Conservation (phyloP, 2,329 filamentous ascomycete species). For the Botrytis fabae region DNA sequence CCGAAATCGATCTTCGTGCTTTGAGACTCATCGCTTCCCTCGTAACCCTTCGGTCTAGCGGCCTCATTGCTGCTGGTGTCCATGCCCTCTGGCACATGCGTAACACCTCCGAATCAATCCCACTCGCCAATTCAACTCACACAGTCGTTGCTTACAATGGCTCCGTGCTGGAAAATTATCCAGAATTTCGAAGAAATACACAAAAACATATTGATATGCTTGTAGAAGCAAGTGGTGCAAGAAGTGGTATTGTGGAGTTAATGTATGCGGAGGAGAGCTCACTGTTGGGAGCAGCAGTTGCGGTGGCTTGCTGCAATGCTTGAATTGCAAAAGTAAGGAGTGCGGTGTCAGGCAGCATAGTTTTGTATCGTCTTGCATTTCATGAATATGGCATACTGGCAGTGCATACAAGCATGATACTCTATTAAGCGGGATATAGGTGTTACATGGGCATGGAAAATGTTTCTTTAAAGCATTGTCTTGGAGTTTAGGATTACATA, state of each 20-base stretch:
- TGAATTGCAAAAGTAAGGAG: neutral
- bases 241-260: conserved; percentile 54
- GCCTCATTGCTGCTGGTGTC: conserved; percentile 58
- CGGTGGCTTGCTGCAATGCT: conserved; percentile 51
- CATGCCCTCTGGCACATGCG: conserved; percentile 61
- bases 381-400: neutral
- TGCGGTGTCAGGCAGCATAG: neutral
- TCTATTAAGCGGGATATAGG: neutral
- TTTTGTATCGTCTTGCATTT: neutral
- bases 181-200: conserved; percentile 61
- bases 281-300: conserved; percentile 72
- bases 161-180: conserved; percentile 77
- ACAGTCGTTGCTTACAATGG: conserved; percentile 76
- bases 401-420: neutral
- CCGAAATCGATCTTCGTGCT: conserved; percentile 50
- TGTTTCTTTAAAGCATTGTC: neutral
- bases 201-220: conserved; percentile 65
- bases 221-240: conserved; percentile 46
- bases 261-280: conserved; percentile 73
- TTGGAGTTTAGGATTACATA: neutral
- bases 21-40: conserved; percentile 55
- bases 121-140: conserved; percentile 41
- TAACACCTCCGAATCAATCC: conserved; percentile 43
- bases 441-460: neutral
- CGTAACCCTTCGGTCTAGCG: conserved; percentile 58